Percentiles rank a stretch among this genome's conserved stretches.
Conservation (phyloP, 2,329 filamentous ascomycete genomes). For the Arthrobotrys iridis region DNA sequence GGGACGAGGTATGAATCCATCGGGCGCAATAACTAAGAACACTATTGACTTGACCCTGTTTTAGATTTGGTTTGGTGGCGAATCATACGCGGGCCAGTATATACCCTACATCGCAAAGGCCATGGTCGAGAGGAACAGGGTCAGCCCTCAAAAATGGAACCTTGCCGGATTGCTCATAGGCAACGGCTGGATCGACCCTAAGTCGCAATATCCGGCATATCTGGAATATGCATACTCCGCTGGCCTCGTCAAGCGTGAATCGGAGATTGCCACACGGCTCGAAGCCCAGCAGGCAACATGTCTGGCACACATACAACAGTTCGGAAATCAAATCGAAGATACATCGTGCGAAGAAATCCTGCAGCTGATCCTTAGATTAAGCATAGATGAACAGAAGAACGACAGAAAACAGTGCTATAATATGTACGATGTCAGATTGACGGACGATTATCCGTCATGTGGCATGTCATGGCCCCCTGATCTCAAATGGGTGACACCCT, state of each 20-base stretch:
- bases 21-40: not conserved
- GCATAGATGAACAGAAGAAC: conserved; percentile 67
- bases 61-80: conserved; percentile 91
- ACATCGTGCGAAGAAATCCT: conserved; percentile 79
- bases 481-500: conserved; percentile 78
- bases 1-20: conserved; percentile 76
- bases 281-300: conserved; percentile 77
- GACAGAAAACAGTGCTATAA: conserved; percentile 76
- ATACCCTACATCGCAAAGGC: conserved; percentile 96
- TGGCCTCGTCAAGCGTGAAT: conserved; percentile 75
- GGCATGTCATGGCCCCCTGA: conserved; percentile 99
- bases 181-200: conserved; percentile 95
- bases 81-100: conserved; percentile 96
- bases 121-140: conserved; percentile 82
- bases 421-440: conserved; percentile 95
- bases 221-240: conserved; percentile 81
- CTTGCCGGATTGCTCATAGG: conserved; percentile 89
- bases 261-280: conserved; percentile 71
- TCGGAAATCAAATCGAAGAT: conserved; percentile 73
- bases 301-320: conserved; percentile 69
- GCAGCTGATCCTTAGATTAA: conserved; percentile 74
- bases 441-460: conserved; percentile 81
- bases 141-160: conserved; percentile 72
- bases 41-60: not conserved
- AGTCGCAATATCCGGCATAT: conserved; percentile 89